Evolutionary conservation across 2,329 filamentous ascomycete species (phyloP), one percentile per base, ranked within the genome.

Genomic region (Cercospora sp.): DNA sequence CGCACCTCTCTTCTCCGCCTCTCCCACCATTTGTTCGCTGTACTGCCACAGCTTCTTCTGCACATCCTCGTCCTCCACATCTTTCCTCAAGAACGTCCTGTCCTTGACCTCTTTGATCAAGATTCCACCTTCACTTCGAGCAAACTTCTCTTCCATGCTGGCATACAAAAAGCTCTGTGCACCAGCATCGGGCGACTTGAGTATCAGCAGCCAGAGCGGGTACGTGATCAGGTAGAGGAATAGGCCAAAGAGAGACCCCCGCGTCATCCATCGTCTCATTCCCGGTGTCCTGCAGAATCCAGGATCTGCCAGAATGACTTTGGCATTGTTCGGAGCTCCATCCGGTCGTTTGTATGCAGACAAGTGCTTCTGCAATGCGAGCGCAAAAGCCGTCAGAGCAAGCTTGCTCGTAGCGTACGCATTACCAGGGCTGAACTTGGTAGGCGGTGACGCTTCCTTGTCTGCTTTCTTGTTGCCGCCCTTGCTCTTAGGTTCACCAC

Each of bases 341-440:
- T 99, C 95, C 0, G 94, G 93, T 26, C 95, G 87, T 75, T 91
- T 87, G 80, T 96, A 97, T 2, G 90, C 83, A 72, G 93, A 89
- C 58, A 99, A 84, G 78, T 97, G 94, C 78, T 97, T 95, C 81
- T 98, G 94, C 78, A 94, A 97, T 8, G 94, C 91, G 60, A 90
- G 87, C 0, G 92, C 94, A 77, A 99, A 98, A 16, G 91, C 88
- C 85, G 94, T 96, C 57, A 97, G 84, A 0, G 95, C 93, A 30
- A 98, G 82, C 69, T 85, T 84, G 20, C 82, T 83, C 5, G 81
- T 82, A 10, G 84, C 82, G 73, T 85, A 85, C 16, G 80, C 81
- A 63, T 78, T 79, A 10, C 78, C 80, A 13, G 82, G 81, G 13
- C 75, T 81, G 73, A 83, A 84, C 48, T 77, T 76, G 2, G 77